A percentile compares a stretch with the other conserved stretches of the same genome.
Conservation (phyloP, 2,329 filamentous ascomycete genomes). For the Colletotrichum theobromicola region DNA sequence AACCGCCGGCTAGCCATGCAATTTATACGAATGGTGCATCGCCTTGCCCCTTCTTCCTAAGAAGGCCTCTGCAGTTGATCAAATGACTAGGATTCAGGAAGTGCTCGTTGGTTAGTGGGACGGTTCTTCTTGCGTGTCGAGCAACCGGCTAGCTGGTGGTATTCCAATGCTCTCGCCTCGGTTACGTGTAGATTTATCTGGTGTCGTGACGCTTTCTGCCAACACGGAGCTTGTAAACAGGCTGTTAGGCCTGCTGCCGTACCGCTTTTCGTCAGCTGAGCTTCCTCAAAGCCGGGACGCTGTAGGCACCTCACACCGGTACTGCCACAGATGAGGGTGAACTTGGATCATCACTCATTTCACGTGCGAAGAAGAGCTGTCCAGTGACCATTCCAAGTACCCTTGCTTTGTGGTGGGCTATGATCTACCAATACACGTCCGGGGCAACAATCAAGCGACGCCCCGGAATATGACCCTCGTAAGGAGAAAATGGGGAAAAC, state of each 20-base stretch:
- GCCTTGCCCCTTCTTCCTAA: not conserved
- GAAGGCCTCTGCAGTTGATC: not conserved
- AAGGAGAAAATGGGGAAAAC: not conserved
- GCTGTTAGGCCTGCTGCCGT: not conserved
- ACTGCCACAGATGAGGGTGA: no score
- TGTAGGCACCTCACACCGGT: no score
- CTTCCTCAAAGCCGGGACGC: not conserved
- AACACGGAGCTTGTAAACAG: not conserved
- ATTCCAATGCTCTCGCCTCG: not conserved
- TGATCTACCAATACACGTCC: constrained; percentile 7
- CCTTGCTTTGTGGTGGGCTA: not conserved
- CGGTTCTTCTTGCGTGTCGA: not conserved
- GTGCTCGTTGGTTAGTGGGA: not conserved
- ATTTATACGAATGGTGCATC: not conserved
- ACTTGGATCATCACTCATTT: not conserved
- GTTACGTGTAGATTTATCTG: not conserved
- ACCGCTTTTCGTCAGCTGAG: not conserved
- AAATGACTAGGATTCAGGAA: not conserved
- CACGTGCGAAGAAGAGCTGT: not conserved
- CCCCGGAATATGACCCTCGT: not conserved
- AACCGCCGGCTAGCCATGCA: no score
- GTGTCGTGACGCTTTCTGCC: not conserved
- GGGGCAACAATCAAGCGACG: not conserved
- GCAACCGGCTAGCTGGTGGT: not conserved
- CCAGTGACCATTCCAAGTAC: not conserved